These are phyloP conservation scores for Zhuliangozyma parablackwelliae DNA, from an alignment of 1,139 yeast species.

Conservation along the genomic window DNA sequence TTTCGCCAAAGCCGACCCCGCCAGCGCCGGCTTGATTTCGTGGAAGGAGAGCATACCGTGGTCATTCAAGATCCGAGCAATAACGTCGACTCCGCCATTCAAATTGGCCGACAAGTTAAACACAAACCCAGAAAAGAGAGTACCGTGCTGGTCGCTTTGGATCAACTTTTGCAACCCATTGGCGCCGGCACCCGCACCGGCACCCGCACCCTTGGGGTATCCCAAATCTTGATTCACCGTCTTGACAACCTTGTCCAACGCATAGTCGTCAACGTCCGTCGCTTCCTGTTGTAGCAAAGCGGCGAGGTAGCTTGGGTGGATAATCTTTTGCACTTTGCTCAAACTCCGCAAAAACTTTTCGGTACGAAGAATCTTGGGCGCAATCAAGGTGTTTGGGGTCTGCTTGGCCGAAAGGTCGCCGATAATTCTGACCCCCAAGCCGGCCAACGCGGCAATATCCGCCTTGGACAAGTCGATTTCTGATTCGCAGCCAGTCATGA, in stretches of 20 bases:
- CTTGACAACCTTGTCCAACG: constrained; percentile 30
- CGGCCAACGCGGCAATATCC: constrained; percentile 22
- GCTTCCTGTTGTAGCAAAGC: constrained; percentile 30
- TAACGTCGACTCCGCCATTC: constrained; percentile 63
- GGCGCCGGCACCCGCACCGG: constrained; percentile 13
- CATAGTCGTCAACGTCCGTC: constrained; percentile 17
- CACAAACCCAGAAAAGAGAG: constrained; percentile 40
- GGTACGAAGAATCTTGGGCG: constrained; percentile 78
- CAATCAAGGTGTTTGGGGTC: constrained; percentile 50
- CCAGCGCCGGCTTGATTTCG: constrained; percentile 22
- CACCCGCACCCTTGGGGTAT: constrained; percentile 10
- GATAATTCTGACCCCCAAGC: constrained; percentile 40
- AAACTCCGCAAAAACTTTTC: constrained; percentile 67
- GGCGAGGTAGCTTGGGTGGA: constrained; percentile 45
- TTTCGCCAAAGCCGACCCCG: constrained; percentile 7
- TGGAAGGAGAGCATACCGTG: constrained; percentile 54
- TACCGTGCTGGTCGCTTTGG: constrained; percentile 24
- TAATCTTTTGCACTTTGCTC: constrained; percentile 31
- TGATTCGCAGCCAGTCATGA: constrained; percentile 63
- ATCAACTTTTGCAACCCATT: constrained; percentile 19
- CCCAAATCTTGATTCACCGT: constrained; percentile 34
- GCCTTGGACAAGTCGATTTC: constrained; percentile 34
- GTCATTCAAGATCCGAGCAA: constrained; percentile 56
- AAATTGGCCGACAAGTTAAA: constrained; percentile 60
- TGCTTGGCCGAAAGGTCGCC: constrained; percentile 24